Evolutionary conservation across 192 early-diverging fungal genomes (phyloP), one percentile per base, ranked within the genome.

Genomic region (Backusella tarrabulga): DNA sequence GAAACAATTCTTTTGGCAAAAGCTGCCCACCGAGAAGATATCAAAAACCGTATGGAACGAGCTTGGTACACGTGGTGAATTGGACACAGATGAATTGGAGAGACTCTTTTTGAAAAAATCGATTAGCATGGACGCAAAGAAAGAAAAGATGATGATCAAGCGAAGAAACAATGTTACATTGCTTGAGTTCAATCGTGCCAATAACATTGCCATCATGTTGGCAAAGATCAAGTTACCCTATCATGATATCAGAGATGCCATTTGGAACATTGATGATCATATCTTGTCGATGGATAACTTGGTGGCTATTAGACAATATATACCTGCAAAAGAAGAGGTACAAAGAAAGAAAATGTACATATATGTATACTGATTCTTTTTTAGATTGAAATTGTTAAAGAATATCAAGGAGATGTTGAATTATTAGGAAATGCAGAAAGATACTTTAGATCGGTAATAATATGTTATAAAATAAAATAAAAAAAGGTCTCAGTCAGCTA

Each of bases 141-240:
- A 76, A 29, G 44, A 72, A 63, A 26, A 72, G 36, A 77, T 36
- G 6, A 23, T 73, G 26, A 80, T 81, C 11, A 88, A 87, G 69
- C 72, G 76, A 54, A 63, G 76, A 54, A 63, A 77, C 15, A 36
- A 76, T n/a, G 74, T 82, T 17, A 89, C 84, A 38, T 68, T 89
- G 50, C 74, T 89, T 12, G 85, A 83, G 36, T 81, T 84, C 42
- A 89, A 80, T 70, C 86, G 88, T 4, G 88, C 88, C 14, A 89
- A 89, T 77, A 89, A 89, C 35, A 89, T 89, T 71, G 88, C 85
- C 19, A 87, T 89, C 32, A 89, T 87, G 86, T 68, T 89, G n/a
- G 81, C 82, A 9, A 77, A 83, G 11, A 84, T 89, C 71, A 87
- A 87, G 67, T 26, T 85, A 46, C 56, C 85, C 7, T 89, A 87